Evolutionary conservation across 257 asterid species (phyloP).

Genomic region (Verbascum thapsus): DNA sequence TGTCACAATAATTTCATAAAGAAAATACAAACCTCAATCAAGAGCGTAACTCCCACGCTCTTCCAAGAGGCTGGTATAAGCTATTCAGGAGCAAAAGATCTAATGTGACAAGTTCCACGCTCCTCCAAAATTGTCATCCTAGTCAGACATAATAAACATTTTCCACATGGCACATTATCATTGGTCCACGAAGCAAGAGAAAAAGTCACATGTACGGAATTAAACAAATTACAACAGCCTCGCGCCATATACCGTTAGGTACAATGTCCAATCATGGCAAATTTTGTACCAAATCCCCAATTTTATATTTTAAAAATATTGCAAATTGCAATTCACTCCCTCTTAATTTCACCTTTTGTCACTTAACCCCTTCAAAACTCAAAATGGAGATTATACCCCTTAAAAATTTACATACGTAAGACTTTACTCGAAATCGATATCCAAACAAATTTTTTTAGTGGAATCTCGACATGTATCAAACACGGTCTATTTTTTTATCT

Average conservation of each 20-base stretch:
- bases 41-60: slow-evolving; percentile 22
- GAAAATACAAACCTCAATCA: neutral
- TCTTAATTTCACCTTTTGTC: no score
- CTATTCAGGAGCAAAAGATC: slow-evolving; percentile 18
- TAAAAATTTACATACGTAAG: no score
- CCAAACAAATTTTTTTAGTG: no score
- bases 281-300: neutral
- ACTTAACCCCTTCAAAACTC: no score
- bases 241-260: slow-evolving; percentile 51
- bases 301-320: no score
- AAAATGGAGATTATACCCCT: no score
- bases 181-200: slow-evolving; percentile 25
- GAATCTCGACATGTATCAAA: no score
- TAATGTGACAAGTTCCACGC: slow-evolving; percentile 17
- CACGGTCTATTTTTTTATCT: no score
- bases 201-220: slow-evolving; percentile 16
- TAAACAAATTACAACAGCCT: slow-evolving; percentile 27
- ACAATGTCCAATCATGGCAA: slow-evolving; percentile 43
- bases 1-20: neutral
- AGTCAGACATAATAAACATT: neutral
- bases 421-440: no score
- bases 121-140: slow-evolving; percentile 12
- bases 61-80: neutral
- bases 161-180: slow-evolving; percentile 25
- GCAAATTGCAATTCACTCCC: no score